Conservation (phyloP, 1,284 basidiomycete species). For the Neonothopanus nambi region DNA sequence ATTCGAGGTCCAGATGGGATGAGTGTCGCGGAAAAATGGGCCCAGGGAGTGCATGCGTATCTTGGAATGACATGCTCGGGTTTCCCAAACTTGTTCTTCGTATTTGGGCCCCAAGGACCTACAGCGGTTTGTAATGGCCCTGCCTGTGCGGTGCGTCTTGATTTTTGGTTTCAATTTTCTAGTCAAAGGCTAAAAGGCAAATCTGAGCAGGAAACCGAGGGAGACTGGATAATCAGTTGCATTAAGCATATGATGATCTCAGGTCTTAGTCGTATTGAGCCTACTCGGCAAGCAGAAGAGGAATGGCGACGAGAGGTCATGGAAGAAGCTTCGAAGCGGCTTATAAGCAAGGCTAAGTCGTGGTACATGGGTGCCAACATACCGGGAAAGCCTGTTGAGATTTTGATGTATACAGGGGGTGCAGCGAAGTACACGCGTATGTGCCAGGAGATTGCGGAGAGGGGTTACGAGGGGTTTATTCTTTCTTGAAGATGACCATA, state of each 20-base stretch:
- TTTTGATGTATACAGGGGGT: slow-evolving; percentile 26
- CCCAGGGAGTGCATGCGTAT: slow-evolving; percentile 22
- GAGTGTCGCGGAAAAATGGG: slow-evolving; percentile 25
- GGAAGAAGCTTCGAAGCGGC: background rate
- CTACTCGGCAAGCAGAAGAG: slow-evolving; percentile 22
- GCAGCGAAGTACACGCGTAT: slow-evolving; percentile 20
- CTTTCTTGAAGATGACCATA: slow-evolving; percentile 15
- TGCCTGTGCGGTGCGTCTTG: slow-evolving; percentile 21
- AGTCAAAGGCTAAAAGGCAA: background rate
- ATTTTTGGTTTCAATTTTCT: background rate
- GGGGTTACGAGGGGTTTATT: slow-evolving; percentile 25
- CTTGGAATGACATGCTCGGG: slow-evolving; percentile 22
- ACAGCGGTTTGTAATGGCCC: slow-evolving; percentile 27
- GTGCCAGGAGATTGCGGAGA: slow-evolving; percentile 21
- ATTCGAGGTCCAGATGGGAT: slow-evolving; percentile 22
- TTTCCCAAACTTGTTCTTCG: slow-evolving; percentile 29
- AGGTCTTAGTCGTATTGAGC: slow-evolving; percentile 20
- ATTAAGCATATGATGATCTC: slow-evolving; percentile 20
- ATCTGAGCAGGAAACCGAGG: slow-evolving; percentile 23
- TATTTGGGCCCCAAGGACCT: slow-evolving; percentile 27
- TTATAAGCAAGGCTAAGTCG: slow-evolving; percentile 10
- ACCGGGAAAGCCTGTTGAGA: slow-evolving; percentile 15
- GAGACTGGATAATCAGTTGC: slow-evolving; percentile 26
- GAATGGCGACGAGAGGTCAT: slow-evolving; percentile 19
- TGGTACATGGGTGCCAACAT: slow-evolving; percentile 15